These are phyloP conservation scores for Colletotrichum acutatum DNA, from an alignment of 2,329 filamentous ascomycete genomes.

Conservation along the genomic window DNA sequence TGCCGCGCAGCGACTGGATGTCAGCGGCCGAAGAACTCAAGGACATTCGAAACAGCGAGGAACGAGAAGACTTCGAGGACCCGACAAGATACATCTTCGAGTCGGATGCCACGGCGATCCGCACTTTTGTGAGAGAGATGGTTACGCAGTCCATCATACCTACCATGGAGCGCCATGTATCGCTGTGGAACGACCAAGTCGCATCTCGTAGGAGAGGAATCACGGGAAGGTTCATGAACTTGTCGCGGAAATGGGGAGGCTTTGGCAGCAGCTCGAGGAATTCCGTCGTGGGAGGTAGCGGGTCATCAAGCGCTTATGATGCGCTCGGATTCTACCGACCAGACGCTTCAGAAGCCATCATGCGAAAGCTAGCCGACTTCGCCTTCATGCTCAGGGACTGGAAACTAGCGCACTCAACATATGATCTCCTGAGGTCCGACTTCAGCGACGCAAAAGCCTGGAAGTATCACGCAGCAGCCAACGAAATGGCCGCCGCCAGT, in stretches of 20 bases:
- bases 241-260: constrained; percentile 89
- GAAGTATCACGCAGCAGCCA: constrained; percentile 92
- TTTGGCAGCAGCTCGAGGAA: constrained; percentile 77
- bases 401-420: constrained; percentile 91
- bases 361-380: constrained; percentile 94
- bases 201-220: constrained; percentile 90
- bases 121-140: constrained; percentile 91
- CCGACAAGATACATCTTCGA: constrained; percentile 87
- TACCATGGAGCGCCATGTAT: constrained; percentile 92
- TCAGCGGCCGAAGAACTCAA: constrained; percentile 86
- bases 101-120: constrained; percentile 88
- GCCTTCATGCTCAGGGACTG: constrained; percentile 97
- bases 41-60: constrained; percentile 75
- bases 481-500: constrained; percentile 93
- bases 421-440: constrained; percentile 88
- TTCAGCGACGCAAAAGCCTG: constrained; percentile 97
- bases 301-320: constrained; percentile 75
- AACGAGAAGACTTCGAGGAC: constrained; percentile 77
- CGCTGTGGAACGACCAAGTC: constrained; percentile 97
- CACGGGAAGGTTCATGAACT: constrained; percentile 91
- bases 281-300: constrained; percentile 64
- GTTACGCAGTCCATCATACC: constrained; percentile 95
- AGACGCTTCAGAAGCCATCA: constrained; percentile 86
- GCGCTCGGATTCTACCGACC: constrained; percentile 83
- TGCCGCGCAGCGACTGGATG: constrained; percentile 89